phyloP scores from a whole-genome alignment of 768 basidiomycete genomes.

The Podaxis sp. region DNA sequence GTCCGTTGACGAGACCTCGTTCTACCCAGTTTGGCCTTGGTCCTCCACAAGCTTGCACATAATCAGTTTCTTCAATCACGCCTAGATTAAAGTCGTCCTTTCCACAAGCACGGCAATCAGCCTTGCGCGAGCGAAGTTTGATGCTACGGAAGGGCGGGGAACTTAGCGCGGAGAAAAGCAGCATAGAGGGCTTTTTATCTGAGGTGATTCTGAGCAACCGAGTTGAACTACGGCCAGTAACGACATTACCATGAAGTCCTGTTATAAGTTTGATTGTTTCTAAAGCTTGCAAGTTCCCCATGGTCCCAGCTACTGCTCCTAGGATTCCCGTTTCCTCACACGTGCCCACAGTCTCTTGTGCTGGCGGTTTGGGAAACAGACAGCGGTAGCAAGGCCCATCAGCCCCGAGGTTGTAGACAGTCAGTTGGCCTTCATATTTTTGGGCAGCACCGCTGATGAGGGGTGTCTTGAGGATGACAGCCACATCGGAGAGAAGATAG shows the following conservation, averaged over 20 bases:
- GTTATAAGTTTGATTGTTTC: constrained; percentile 80
- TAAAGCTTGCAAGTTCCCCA: constrained; percentile 86
- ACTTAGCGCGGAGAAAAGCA: constrained; percentile 71
- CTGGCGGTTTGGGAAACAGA: constrained; percentile 80
- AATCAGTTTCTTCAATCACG: constrained; percentile 42
- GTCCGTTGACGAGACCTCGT: constrained; percentile 42
- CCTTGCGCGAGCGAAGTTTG: constrained; percentile 69
- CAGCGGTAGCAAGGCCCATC: constrained; percentile 92
- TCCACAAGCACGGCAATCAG: constrained; percentile 76
- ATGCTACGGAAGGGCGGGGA: constrained; percentile 74
- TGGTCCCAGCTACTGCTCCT: constrained; percentile 84
- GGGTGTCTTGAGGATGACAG: constrained; percentile 70
- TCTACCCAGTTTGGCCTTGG: constrained; percentile 60
- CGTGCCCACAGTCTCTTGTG: constrained; percentile 56
- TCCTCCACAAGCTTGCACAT: constrained; percentile 85
- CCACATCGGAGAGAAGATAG: constrained; percentile 87
- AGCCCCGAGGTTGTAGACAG: constrained; percentile 63
- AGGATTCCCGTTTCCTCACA: constrained; percentile 90
- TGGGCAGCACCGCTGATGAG: constrained; percentile 94
- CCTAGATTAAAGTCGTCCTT: constrained; percentile 13
- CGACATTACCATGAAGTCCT: constrained; percentile 54
- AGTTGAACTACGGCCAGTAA: neutral
- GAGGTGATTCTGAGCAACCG: neutral
- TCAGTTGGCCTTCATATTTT: constrained; percentile 77
- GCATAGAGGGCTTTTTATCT: constrained; percentile 62